These are phyloP conservation scores for Backusella macrospora DNA, from an alignment of 192 early-diverging fungal species.

Conservation along the genomic window DNA sequence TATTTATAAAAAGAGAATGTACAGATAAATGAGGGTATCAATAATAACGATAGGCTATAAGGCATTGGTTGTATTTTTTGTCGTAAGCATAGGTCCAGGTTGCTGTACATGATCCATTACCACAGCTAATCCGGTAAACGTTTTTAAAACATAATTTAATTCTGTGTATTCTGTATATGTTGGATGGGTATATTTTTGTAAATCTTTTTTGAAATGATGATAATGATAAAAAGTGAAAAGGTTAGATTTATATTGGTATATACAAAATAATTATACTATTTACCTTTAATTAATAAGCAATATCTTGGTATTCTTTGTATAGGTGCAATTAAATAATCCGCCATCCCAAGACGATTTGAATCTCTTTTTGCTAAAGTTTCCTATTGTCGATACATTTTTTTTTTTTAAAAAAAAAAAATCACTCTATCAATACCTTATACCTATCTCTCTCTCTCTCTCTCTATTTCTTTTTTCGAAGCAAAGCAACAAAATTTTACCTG, in stretches of 20 bases:
- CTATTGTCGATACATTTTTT: conserved; percentile 1
- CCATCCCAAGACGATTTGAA: conserved; percentile 59
- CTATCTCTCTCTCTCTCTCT: neutral
- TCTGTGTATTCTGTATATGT: conserved; percentile 25
- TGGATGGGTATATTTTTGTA: conserved; percentile 38
- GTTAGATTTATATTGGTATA: neutral
- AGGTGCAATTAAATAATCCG: conserved; percentile 73
- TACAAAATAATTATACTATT: neutral
- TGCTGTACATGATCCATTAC: conserved; percentile 37
- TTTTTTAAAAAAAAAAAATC: neutral
- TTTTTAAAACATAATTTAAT: conserved; percentile 37
- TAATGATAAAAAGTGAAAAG: neutral
- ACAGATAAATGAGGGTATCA: conserved; percentile 8
- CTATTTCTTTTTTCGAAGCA: too few species aligned
- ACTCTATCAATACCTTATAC: too few species aligned
- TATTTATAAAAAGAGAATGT: conserved; percentile 7
- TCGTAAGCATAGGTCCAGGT: neutral
- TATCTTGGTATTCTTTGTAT: conserved; percentile 78
- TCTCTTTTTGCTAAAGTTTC: conserved; percentile 47
- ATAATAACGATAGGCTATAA: neutral
- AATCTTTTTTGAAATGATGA: conserved; percentile 36
- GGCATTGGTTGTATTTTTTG: neutral
- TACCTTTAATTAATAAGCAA: conserved; percentile 63
- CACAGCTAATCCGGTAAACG: conserved; percentile 29
- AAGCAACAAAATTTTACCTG: conserved; percentile 26